Evolutionary conservation across 2,329 filamentous ascomycete species (phyloP).

Genomic region (Neurospora crassa): DNA sequence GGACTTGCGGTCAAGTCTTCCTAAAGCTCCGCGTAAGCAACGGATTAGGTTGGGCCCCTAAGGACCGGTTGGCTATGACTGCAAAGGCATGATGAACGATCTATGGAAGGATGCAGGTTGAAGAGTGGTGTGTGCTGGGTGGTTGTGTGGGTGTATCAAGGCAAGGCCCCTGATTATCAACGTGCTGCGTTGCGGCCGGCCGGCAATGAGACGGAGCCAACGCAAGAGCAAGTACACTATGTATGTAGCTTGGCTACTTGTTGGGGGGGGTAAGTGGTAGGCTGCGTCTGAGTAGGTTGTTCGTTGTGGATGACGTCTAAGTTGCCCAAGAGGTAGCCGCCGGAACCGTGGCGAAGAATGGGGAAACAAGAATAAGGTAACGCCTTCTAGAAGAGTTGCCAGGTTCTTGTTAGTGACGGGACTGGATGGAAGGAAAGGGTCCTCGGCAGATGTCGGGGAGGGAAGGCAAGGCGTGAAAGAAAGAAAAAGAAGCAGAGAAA

Average conservation of each 20-base stretch:
- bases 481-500: not conserved
- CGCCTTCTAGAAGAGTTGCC: not conserved
- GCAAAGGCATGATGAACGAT: conserved; percentile 1
- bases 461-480: not conserved
- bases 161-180: not conserved
- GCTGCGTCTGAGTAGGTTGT: not conserved
- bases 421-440: not conserved
- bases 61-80: conserved; percentile 32
- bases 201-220: not conserved
- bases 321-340: not conserved
- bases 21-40: conserved; percentile 15
- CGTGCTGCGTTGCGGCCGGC: not conserved
- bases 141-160: not conserved
- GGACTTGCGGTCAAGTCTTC: conserved; percentile 15
- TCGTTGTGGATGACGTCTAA: not conserved
- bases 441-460: not conserved
- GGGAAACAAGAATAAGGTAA: not conserved
- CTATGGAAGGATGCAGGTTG: not conserved
- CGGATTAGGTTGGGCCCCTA: conserved; percentile 27
- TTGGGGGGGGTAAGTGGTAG: not conserved
- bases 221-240: not conserved
- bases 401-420: not conserved
- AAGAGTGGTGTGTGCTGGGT: not conserved
- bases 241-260: not conserved
- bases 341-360: not conserved